Evolutionary conservation across 805 yeast genomes (phyloP).

Genomic region (Candida odintsovae): DNA sequence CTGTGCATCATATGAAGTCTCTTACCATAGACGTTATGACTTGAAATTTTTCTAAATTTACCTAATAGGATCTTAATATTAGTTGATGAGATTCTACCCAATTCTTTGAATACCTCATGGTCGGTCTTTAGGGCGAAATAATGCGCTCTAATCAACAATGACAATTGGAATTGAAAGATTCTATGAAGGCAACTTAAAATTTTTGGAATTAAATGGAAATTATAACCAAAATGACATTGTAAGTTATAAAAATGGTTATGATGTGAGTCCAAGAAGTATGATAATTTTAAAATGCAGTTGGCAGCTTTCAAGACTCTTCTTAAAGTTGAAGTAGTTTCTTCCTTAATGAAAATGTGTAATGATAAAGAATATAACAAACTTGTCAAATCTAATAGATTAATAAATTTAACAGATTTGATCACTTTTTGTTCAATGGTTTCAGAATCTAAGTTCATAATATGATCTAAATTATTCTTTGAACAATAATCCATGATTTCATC

Average conservation of each 20-base stretch:
- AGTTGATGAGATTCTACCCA: no score
- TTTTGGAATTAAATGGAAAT: slow-evolving; percentile 6
- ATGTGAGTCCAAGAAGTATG: no score
- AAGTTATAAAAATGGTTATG: no score
- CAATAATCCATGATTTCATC: slow-evolving; percentile 2
- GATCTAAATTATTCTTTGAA: neutral
- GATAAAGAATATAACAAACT: no score
- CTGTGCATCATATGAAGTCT: slow-evolving; percentile 6
- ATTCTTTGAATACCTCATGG: neutral
- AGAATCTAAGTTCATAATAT: slow-evolving; percentile 2
- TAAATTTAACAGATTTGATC: slow-evolving; percentile 6
- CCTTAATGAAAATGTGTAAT: no score
- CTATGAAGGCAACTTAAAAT: slow-evolving; percentile 10
- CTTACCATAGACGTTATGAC: slow-evolving; percentile 1
- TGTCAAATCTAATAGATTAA: slow-evolving; percentile 1
- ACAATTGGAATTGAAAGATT: slow-evolving; percentile 9
- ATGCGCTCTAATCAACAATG: slow-evolving; percentile 7
- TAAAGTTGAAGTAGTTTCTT: no score
- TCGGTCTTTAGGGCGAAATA: neutral
- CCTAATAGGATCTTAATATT: neutral
- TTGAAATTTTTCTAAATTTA: slow-evolving; percentile 1
- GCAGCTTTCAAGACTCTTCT: no score
- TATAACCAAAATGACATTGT: no score
- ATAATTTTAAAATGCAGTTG: no score
- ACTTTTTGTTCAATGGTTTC: slow-evolving; percentile 1